Base-by-base conservation (phyloP, 148 eudicot species). In the Rhododendron vialii region DNA sequence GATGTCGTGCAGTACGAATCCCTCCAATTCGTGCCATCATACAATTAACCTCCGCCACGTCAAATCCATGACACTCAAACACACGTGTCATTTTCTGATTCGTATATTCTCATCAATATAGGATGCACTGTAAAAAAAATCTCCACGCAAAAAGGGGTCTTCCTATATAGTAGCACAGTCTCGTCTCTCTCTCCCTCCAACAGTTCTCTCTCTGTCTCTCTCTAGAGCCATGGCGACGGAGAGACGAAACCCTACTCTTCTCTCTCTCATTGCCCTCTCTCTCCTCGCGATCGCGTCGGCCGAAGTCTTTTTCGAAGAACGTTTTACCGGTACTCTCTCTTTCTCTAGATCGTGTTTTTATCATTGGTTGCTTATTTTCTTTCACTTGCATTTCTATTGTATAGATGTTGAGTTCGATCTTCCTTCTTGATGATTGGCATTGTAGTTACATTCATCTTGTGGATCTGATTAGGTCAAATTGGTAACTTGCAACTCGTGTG, bases 251-350 rank as follows among this genome's bases (percentile, higher is more conserved):
- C 93, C 92, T 93, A 91, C 12, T 82, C 77, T 86, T 81, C 86
- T 96, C 91, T 88, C 93, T 85, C 93, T 96, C 83, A 24, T 87
- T 24, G 83, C 87, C 15, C 90, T 95, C 88, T 95, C 94, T 84
- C 91, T 93, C 76, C 53, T 94, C 81, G 90, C 93, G 43, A 63
- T 90, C 71, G 88, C 92, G 5, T 92, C 95, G 17, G 93, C 98
- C 50, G 86, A 91, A 80, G 97, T 95, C 10, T 86, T 94, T 91
- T 96, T 95, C 90, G 97, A 96, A 83, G 99, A 96, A 86, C 95
- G 97, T 28, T 96, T 96, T 43, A 89, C 92, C 1, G 99, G 98
- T 95, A 90, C 77, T 12, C 61, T 76, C 22, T 17, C 45, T 75
- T 83, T 78, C 77, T 83, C 79, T 63, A 20, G 3, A 43, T 86